Conservation (phyloP, 306 rosid genomes). For the Ceratonia siliqua region DNA sequence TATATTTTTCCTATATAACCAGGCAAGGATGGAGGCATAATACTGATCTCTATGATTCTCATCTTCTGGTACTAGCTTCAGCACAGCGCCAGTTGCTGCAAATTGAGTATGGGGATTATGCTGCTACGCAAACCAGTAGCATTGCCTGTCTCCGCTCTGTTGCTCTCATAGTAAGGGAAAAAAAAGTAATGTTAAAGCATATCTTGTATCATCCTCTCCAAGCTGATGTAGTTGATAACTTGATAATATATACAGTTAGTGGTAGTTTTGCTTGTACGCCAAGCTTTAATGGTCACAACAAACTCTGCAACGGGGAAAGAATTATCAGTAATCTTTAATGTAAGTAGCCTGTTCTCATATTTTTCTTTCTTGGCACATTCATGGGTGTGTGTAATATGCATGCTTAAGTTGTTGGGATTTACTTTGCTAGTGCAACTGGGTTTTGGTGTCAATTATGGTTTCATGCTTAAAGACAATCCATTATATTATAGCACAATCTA, state of each 20-base stretch:
- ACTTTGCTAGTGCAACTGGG: not conserved
- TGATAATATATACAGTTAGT: conserved; percentile 31
- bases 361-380: not conserved
- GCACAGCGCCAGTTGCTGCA: conserved; percentile 43
- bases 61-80: conserved; percentile 35
- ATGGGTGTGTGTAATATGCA: not conserved
- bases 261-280: conserved; percentile 38
- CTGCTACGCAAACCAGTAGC: conserved; percentile 36
- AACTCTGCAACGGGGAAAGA: conserved; percentile 25
- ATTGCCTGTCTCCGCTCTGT: conserved; percentile 38
- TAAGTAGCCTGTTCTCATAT: conserved; percentile 18
- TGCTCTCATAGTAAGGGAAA: conserved; percentile 36
- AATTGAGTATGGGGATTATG: conserved; percentile 40
- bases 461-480: not conserved
- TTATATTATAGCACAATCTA: not conserved
- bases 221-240: conserved; percentile 14
- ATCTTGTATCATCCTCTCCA: not conserved
- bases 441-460: conserved; percentile 9
- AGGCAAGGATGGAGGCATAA: conserved; percentile 43
- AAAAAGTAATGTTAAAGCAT: conserved; percentile 6
- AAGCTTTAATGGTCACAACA: conserved; percentile 36
- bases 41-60: conserved; percentile 32
- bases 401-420: not conserved
- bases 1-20: not conserved
- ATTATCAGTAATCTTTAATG: conserved; percentile 29